phyloP scores from a whole-genome alignment of 2,329 filamentous ascomycete genomes.

The Hyphodiscus sp. region DNA sequence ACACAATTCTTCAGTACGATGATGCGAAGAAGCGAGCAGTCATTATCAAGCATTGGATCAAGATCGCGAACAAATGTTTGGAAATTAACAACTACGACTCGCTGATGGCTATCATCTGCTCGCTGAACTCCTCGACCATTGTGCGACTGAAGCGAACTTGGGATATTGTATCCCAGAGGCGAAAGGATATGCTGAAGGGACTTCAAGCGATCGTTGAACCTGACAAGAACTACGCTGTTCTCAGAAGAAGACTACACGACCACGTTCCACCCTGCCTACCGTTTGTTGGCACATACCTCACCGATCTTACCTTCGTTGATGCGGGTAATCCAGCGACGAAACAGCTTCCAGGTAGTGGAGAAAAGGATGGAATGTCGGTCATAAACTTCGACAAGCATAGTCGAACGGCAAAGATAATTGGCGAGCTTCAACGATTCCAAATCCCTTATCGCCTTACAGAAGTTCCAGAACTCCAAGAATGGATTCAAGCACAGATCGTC shows the following conservation, averaged over 20 bases:
- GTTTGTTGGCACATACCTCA: constrained; percentile 93
- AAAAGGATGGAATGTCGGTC: constrained; percentile 63
- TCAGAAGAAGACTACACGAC: constrained; percentile 76
- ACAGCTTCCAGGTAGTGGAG: constrained; percentile 53
- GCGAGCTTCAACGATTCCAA: constrained; percentile 92
- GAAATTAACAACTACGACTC: constrained; percentile 95
- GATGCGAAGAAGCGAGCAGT: constrained; percentile 87
- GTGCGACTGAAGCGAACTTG: constrained; percentile 83
- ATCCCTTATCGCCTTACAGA: constrained; percentile 81
- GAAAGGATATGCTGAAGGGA: constrained; percentile 69
- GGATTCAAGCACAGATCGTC: constrained; percentile 83
- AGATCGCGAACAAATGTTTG: constrained; percentile 79
- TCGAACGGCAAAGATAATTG: constrained; percentile 91
- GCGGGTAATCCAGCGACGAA: constrained; percentile 86
- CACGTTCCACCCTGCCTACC: constrained; percentile 89
- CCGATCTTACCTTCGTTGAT: constrained; percentile 92
- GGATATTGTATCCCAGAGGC: constrained; percentile 80
- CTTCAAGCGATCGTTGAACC: constrained; percentile 84
- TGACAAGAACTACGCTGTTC: constrained; percentile 81
- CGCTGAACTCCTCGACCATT: constrained; percentile 86
- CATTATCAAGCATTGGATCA: constrained; percentile 97
- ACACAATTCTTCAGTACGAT: constrained; percentile 81
- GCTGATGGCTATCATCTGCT: constrained; percentile 94
- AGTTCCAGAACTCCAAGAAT: constrained; percentile 84
- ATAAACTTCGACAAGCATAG: constrained; percentile 98